Evolutionary conservation across 2,329 filamentous ascomycete genomes (phyloP), one percentile per base, ranked within the genome.

Genomic region (Pseudopithomyces maydicus): DNA sequence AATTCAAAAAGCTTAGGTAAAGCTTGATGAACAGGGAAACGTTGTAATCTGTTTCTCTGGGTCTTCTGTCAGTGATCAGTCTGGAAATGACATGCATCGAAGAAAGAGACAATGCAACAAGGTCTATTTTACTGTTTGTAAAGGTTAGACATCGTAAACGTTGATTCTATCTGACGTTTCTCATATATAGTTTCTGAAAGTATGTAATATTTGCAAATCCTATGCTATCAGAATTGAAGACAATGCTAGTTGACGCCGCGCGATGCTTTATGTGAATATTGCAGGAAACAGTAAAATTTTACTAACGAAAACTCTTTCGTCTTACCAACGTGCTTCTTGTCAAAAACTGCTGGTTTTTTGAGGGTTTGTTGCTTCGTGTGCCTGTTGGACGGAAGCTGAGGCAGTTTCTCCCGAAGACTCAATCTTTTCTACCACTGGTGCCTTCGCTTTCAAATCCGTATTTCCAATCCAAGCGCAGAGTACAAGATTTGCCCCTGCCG

Each of bases 361-460:
- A 17, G n/a, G 8, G 10, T 45, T 29, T 6, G 23, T 11, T 32
- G 43, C 32, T 32, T 45, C 43, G 2, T 19, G 43, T 22, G 29
- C 43, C n/a, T 45, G 3, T 22, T 29, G 23, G 17, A 32, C 6
- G 10, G 43, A 45, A 29, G 20, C 8, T 23, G 22, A 10, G 8
- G 23, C 22, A 2, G 15, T 26, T 22, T 52, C 26, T 14, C 15
- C 20, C 11, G 17, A 12, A 12, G 8, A 32, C 22, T 44, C 42
- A 14, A 52, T 38, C n/a, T 54, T 52, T 6, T 53, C 44, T 23
- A 47, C 48, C n/a, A 29, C 32, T 6, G 52, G 50, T 26, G 64
- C 70, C 41, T 72, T 59, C 36, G 51, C 43, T 44, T 59, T 64
- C 23, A 64, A 42, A 36, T 38, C 52, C n/a, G 59, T 62, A 41